Percentiles rank a stretch among this genome's conserved stretches.
phyloP scores from a whole-genome alignment of 805 yeast species.

The Saccharomycopsis malanga region DNA sequence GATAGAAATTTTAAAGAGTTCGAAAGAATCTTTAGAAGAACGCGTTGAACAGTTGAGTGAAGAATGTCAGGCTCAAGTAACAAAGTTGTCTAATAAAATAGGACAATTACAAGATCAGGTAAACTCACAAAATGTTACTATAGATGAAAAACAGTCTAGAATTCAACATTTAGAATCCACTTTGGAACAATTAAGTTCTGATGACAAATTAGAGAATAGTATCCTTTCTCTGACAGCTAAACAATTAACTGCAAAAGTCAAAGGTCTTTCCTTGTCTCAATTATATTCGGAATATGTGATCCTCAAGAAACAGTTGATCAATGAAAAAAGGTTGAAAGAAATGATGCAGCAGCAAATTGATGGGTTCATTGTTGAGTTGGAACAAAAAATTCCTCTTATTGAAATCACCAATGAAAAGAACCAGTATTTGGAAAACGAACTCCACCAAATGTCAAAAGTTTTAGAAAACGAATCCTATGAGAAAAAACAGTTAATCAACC shows the following conservation, averaged over 20 bases:
- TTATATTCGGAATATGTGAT: constrained; percentile 57
- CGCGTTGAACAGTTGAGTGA: constrained; percentile 50
- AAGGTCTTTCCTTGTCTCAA: constrained; percentile 57
- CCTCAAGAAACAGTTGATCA: constrained; percentile 56
- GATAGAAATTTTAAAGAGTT: constrained; percentile 47
- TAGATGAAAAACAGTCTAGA: constrained; percentile 31
- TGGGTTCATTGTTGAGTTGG: constrained; percentile 66
- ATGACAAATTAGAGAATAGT: constrained; percentile 22
- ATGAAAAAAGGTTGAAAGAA: constrained; percentile 66
- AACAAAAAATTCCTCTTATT: constrained; percentile 69
- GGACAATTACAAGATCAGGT: constrained; percentile 1
- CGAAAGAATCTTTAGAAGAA: constrained; percentile 43
- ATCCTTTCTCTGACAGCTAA: constrained; percentile 28
- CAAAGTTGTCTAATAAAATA: neutral
- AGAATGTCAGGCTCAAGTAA: constrained; percentile 26
- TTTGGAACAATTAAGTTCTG: constrained; percentile 36
- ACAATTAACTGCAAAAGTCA: constrained; percentile 38
- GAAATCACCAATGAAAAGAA: constrained; percentile 59
- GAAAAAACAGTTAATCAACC: constrained; percentile 35
- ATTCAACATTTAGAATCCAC: constrained; percentile 38
- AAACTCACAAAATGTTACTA: neutral
- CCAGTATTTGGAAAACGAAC: constrained; percentile 45
- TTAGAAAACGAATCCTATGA: constrained; percentile 50
- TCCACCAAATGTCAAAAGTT: constrained; percentile 46
- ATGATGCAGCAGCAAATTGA: constrained; percentile 65